Conservation (phyloP, 352 stramenopile species). For the Sclerospora graminicola region DNA sequence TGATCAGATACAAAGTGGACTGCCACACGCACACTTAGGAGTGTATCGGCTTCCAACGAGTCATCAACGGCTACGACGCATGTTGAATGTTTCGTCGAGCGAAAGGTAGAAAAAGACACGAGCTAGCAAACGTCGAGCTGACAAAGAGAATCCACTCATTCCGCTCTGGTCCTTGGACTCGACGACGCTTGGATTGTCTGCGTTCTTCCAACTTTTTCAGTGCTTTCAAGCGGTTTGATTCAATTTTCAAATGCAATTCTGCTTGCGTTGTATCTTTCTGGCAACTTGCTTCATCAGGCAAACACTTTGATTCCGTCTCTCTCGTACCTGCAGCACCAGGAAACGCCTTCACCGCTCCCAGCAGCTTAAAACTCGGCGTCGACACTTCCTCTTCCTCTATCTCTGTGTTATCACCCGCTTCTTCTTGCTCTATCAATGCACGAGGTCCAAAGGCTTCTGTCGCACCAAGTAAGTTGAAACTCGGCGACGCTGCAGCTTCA, state of each 20-base stretch:
- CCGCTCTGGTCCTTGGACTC: neutral
- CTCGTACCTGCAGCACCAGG: neutral
- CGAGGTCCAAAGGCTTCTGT: neutral
- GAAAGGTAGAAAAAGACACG: conserved; percentile 12
- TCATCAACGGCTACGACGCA: conserved; percentile 26
- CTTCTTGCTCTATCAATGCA: neutral
- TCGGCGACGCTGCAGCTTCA: conserved; percentile 14
- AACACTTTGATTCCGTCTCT: neutral
- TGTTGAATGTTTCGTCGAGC: conserved; percentile 4
- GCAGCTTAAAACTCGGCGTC: conserved; percentile 13
- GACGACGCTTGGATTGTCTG: conserved; percentile 17
- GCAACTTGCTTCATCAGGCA: neutral
- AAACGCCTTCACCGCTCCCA: conserved; percentile 1
- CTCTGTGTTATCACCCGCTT: neutral
- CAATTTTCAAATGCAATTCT: conserved; percentile 40
- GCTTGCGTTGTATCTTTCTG: conserved; percentile 1
- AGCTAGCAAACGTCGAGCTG: conserved; percentile 21
- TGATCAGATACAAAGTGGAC: conserved; percentile 15
- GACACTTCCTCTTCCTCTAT: conserved; percentile 2
- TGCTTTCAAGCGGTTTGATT: conserved; percentile 53
- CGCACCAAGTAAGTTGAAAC: conserved; percentile 19
- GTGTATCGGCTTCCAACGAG: conserved; percentile 31
- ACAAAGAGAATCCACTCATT: conserved; percentile 21
- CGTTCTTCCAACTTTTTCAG: conserved; percentile 44
- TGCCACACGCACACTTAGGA: conserved; percentile 34